phyloP scores from a whole-genome alignment of 1,284 basidiomycete species.

The Flammula alnicola region DNA sequence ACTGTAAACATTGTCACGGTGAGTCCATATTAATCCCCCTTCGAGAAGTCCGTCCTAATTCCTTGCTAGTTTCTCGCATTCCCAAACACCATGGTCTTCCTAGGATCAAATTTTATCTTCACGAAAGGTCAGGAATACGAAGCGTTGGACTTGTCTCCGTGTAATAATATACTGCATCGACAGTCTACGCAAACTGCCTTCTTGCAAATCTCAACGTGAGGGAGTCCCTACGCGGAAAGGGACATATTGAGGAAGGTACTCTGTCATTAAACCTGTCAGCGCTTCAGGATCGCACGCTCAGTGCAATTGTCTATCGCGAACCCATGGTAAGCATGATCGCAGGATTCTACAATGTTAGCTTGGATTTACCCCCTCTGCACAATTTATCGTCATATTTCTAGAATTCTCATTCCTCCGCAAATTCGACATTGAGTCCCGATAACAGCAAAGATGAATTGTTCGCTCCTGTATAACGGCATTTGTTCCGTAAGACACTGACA shows the following conservation, averaged over 20 bases:
- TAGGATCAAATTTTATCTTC: slow-evolving; percentile 22
- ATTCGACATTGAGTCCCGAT: too few species aligned
- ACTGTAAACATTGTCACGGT: slow-evolving; percentile 24
- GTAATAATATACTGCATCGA: not conserved
- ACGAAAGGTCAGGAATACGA: slow-evolving; percentile 28
- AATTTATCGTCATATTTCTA: too few species aligned
- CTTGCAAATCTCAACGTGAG: slow-evolving; percentile 25
- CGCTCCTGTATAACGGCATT: too few species aligned
- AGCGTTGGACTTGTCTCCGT: not conserved
- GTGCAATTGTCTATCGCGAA: slow-evolving; percentile 9
- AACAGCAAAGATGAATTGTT: too few species aligned
- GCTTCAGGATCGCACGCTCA: not conserved
- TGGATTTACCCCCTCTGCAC: too few species aligned
- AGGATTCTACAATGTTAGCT: too few species aligned
- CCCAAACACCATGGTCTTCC: slow-evolving; percentile 25
- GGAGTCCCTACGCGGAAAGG: slow-evolving; percentile 18
- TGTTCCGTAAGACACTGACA: too few species aligned
- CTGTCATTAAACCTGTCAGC: slow-evolving; percentile 21
- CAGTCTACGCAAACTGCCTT: slow-evolving; percentile 25
- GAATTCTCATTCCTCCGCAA: too few species aligned
- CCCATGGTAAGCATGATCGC: not conserved
- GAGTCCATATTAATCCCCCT: not conserved
- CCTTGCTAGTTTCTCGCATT: slow-evolving; percentile 19
- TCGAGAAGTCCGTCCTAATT: not conserved
- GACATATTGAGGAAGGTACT: slow-evolving; percentile 11